Percentiles rank a stretch among this genome's conserved stretches.
These are phyloP conservation scores for Neurospora terricola DNA, from an alignment of 495 filamentous ascomycete genomes.

Conservation along the genomic window DNA sequence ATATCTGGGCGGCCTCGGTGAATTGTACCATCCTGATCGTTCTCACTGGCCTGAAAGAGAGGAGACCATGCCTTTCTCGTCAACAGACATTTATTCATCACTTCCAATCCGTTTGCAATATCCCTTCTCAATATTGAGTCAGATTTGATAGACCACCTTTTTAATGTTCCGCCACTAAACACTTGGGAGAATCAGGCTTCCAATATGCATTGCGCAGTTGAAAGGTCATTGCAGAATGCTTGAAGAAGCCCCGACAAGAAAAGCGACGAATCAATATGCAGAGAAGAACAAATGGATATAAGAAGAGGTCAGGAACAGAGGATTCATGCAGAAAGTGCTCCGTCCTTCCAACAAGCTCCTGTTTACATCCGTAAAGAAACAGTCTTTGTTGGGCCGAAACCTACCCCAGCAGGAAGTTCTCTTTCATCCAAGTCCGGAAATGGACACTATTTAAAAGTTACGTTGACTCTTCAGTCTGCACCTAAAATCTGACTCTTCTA, in stretches of 20 bases:
- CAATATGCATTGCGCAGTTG: background rate
- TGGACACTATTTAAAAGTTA: background rate
- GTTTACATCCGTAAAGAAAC: background rate
- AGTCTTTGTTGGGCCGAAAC: background rate
- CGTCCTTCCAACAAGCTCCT: background rate
- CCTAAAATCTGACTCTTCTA: background rate
- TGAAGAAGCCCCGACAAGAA: background rate
- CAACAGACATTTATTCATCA: background rate
- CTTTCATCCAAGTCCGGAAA: background rate
- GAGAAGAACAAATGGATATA: background rate
- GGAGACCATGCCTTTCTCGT: background rate
- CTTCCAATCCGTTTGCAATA: background rate
- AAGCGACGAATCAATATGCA: background rate
- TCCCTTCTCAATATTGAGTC: background rate
- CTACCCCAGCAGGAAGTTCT: background rate
- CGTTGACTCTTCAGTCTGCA: background rate
- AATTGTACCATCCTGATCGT: background rate
- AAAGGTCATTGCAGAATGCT: background rate
- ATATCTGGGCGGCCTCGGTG: background rate
- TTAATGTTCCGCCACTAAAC: background rate
- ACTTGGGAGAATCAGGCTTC: background rate
- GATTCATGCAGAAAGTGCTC: background rate
- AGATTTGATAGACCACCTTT: background rate
- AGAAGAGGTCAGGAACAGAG: background rate
- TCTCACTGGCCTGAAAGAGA: background rate